Evolutionary conservation across 805 yeast species (phyloP).

Genomic region (Kluyveromyces wickerhamii): DNA sequence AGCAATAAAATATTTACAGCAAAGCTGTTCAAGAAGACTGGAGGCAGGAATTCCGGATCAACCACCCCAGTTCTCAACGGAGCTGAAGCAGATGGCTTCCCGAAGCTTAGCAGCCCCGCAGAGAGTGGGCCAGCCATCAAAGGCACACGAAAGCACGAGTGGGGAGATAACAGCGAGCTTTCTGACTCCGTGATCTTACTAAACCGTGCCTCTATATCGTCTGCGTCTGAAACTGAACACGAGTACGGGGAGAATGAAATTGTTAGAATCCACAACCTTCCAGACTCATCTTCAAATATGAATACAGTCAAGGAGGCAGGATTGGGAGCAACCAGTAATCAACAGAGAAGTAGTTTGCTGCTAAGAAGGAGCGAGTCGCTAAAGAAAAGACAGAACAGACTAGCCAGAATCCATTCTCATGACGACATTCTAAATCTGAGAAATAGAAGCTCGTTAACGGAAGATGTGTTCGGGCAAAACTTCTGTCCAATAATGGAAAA

Average conservation of each 20-base stretch:
- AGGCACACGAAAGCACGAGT: slow-evolving; percentile 44
- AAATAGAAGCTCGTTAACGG: slow-evolving; percentile 8
- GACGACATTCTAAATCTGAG: slow-evolving; percentile 21
- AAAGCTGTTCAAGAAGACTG: slow-evolving; percentile 22
- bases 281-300: no score
- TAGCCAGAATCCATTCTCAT: slow-evolving; percentile 24
- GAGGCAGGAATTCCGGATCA: background rate
- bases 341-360: background rate
- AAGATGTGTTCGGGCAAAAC: background rate
- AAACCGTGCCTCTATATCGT: slow-evolving; percentile 13
- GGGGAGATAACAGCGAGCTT: slow-evolving; percentile 32
- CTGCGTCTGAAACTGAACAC: slow-evolving; percentile 5
- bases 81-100: background rate
- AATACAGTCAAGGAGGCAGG: no score
- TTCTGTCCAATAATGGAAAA: slow-evolving; percentile 5
- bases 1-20: slow-evolving; percentile 22
- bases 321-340: no score
- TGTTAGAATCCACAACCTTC: background rate
- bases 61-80: background rate
- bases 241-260: slow-evolving; percentile 1
- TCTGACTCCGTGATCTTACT: slow-evolving; percentile 18
- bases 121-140: slow-evolving; percentile 28
- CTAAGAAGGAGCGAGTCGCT: background rate
- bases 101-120: background rate
- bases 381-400: slow-evolving; percentile 21